Conservation (phyloP, 2,329 filamentous ascomycete species). For the Colletotrichum godetiae region DNA sequence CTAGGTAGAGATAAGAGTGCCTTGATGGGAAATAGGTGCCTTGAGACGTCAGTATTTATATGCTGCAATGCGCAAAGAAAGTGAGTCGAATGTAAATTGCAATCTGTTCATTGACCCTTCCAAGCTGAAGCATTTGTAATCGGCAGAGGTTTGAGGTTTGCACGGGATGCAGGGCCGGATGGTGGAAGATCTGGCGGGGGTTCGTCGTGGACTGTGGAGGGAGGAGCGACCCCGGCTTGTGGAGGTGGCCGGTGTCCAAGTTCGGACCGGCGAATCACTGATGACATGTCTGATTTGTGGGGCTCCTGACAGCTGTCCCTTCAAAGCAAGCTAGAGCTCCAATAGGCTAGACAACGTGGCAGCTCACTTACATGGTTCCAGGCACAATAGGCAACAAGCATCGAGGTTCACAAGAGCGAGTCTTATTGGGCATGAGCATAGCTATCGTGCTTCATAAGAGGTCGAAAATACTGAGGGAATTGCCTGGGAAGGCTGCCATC, state of each 20-base stretch:
- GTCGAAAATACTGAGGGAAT: background rate
- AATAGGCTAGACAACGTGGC: background rate
- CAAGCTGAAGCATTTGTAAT: background rate
- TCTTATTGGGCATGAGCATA: background rate
- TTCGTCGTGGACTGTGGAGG: constrained; percentile 6
- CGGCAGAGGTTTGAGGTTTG: background rate
- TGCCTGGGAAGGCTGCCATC: background rate
- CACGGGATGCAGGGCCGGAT: background rate
- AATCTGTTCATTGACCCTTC: background rate
- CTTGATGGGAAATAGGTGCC: background rate
- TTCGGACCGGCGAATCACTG: constrained; percentile 24
- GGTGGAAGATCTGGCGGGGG: constrained; percentile 11
- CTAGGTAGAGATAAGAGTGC: background rate
- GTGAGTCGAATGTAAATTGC: background rate
- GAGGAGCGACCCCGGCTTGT: constrained; percentile 15
- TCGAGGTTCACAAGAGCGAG: background rate
- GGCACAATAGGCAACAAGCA: background rate
- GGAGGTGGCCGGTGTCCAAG: constrained; percentile 24
- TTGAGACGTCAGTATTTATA: background rate
- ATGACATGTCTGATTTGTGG: background rate
- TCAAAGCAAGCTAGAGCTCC: background rate
- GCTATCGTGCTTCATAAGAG: background rate
- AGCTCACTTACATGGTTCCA: background rate
- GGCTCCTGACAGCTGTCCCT: constrained; percentile 10
- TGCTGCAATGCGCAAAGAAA: background rate